These are phyloP conservation scores for Carex pumila DNA, from an alignment of 176 grass and related monocot genomes.

Conservation along the genomic window DNA sequence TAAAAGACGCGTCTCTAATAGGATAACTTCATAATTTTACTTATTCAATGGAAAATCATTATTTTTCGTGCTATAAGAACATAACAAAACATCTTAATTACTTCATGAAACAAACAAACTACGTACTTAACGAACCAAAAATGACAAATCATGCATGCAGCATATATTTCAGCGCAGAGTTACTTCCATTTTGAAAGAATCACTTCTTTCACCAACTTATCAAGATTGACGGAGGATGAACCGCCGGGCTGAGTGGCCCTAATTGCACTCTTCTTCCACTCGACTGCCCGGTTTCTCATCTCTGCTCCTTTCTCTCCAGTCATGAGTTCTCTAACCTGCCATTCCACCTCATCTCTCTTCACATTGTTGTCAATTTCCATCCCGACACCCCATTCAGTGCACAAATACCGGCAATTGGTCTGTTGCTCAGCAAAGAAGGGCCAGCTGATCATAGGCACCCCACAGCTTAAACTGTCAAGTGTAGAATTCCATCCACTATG, in stretches of 20 bases:
- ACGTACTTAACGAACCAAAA: background rate
- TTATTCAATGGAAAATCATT: background rate
- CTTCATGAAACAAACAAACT: background rate
- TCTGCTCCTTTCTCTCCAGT: conserved; percentile 38
- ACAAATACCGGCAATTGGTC: conserved; percentile 38
- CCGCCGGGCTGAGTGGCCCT: conserved; percentile 22
- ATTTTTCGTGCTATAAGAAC: background rate
- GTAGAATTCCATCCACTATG: conserved; percentile 75
- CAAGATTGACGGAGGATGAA: conserved; percentile 6
- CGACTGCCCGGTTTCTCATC: conserved; percentile 19
- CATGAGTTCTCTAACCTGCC: conserved; percentile 37
- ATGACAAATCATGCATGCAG: background rate
- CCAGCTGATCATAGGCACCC: conserved; percentile 58
- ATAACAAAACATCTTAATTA: background rate
- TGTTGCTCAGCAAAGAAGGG: conserved; percentile 55
- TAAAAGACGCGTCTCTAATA: no score
- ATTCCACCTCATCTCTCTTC: conserved; percentile 39
- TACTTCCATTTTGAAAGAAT: background rate
- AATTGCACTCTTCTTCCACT: conserved; percentile 38
- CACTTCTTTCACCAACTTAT: background rate
- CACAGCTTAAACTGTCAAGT: conserved; percentile 42
- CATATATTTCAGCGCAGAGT: background rate
- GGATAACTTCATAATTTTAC: no score
- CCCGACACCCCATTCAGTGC: conserved; percentile 37
- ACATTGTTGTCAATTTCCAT: conserved; percentile 43